Evolutionary conservation across 768 basidiomycete species (phyloP), one percentile per base, ranked within the genome.

Genomic region (Mycena amicta): DNA sequence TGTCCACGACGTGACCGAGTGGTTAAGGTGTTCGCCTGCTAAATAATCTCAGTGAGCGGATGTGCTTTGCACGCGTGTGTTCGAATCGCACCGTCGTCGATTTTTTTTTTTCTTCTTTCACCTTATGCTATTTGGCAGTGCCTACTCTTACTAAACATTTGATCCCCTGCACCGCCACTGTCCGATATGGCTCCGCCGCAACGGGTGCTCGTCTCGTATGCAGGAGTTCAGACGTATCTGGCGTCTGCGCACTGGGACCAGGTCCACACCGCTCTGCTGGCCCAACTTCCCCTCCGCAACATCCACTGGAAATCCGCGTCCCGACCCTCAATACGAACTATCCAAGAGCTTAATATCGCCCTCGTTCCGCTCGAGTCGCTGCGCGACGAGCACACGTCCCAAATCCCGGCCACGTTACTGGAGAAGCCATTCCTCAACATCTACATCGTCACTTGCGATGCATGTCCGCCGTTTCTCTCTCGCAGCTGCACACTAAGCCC

Each of bases 221-320:
- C 88, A 27, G 84, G 87, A 2, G 78, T 88, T 5, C 80, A 80
- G 20, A 70, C 82, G 30, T 86, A 89, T 66, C 77, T 89, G 23
- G 77, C 84, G 5, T 90, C 92, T 1, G 83, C 85, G 37, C 85
- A 81, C 67, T 93, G 91, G 87, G 81, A 77, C 57, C 88, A 90
- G 68, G 80, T 92, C 26, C 78, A 84, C 59, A 72, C 77, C 18
- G 83, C 88, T 3, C 74, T 94, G 30, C 71, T 77, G n/a, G 81
- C 85, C 1, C 91, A 90, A 64, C 73, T 92, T 5, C 97, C 97
- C 0, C 77, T 99, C 53, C 86, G 89, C 51, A 95, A 89, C 73
- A 83, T 98, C 26, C 93, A 98, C 72, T 98, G 97, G 95, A 95
- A 92, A 71, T 83, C 90, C 18, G 67, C 82, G 3, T 83, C 86